Evolutionary conservation across 2,329 filamentous ascomycete species (phyloP).

Genomic region (Colletotrichum sp.): DNA sequence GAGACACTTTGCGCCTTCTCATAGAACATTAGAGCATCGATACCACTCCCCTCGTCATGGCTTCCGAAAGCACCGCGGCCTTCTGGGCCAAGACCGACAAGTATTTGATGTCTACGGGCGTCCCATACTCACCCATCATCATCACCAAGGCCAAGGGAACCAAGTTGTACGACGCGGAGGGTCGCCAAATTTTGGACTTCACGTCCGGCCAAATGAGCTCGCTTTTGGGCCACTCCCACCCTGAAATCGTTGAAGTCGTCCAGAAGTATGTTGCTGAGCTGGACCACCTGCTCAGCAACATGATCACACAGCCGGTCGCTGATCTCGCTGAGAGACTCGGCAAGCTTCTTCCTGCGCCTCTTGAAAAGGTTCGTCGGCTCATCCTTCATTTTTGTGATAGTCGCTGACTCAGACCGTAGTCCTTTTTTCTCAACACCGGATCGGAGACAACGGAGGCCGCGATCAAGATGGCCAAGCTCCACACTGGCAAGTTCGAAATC

Average conservation of each 20-base stretch:
- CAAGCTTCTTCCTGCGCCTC: conserved; percentile 45
- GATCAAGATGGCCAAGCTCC: conserved; percentile 66
- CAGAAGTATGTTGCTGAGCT: conserved; percentile 49
- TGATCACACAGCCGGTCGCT: conserved; percentile 61
- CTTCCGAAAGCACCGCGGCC: conserved; percentile 5
- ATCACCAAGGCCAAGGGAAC: conserved; percentile 51
- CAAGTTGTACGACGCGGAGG: conserved; percentile 46
- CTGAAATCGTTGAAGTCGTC: conserved; percentile 60
- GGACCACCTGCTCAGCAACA: conserved; percentile 62
- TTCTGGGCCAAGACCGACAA: conserved; percentile 41
- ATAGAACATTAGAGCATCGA: too few species aligned
- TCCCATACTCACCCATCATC: conserved; percentile 41
- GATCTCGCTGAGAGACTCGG: conserved; percentile 55
- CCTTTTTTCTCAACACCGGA: conserved; percentile 62
- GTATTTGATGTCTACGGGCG: conserved; percentile 47
- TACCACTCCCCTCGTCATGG: neutral
- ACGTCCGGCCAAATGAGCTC: conserved; percentile 66
- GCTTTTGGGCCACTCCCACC: conserved; percentile 61
- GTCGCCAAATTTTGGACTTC: conserved; percentile 57
- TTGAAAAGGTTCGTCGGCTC: conserved; percentile 42
- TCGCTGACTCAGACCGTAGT: conserved; percentile 14
- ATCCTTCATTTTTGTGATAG: neutral
- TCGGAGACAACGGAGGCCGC: conserved; percentile 63
- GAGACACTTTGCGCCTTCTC: neutral
- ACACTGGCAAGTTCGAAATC: conserved; percentile 68